These are phyloP conservation scores for Pochonia chlamydosporia DNA, from an alignment of 2,329 filamentous ascomycete genomes.

Conservation along the genomic window DNA sequence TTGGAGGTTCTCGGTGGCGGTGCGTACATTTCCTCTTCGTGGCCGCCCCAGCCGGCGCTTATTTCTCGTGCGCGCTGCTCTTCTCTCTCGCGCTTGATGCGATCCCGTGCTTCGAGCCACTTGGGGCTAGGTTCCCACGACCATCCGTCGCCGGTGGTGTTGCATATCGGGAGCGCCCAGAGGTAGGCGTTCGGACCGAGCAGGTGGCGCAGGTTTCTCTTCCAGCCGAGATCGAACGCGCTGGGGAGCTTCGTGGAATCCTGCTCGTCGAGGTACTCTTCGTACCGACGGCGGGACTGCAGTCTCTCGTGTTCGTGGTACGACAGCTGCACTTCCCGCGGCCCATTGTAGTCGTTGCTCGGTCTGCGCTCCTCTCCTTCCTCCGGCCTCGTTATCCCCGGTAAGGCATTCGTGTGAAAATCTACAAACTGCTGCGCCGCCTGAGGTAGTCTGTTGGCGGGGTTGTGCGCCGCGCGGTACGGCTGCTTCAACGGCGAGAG, in stretches of 20 bases:
- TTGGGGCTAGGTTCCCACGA: slow-evolving; percentile 78
- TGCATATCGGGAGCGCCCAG: slow-evolving; percentile 78
- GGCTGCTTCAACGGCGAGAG: slow-evolving; percentile 71
- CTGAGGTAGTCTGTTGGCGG: slow-evolving; percentile 41
- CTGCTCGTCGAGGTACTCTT: slow-evolving; percentile 80
- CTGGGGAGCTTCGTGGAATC: slow-evolving; percentile 85
- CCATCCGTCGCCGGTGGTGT: slow-evolving; percentile 90
- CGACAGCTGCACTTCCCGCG: slow-evolving; percentile 38
- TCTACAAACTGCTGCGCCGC: slow-evolving; percentile 70
- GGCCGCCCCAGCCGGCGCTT: slow-evolving; percentile 60
- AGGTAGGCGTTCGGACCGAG: slow-evolving; percentile 68
- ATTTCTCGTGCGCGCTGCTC: slow-evolving; percentile 58
- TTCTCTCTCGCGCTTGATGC: slow-evolving; percentile 50
- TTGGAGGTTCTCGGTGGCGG: slow-evolving; percentile 23
- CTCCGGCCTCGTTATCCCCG: slow-evolving; percentile 73
- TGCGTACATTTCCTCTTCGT: slow-evolving; percentile 12
- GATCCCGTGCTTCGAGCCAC: slow-evolving; percentile 69
- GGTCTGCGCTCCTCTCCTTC: slow-evolving; percentile 63
- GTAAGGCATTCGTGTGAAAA: slow-evolving; percentile 74
- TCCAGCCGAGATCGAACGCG: slow-evolving; percentile 86
- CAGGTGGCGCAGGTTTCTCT: slow-evolving; percentile 71
- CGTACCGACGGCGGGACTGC: slow-evolving; percentile 49
- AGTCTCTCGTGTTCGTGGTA: slow-evolving; percentile 52
- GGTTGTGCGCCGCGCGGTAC: slow-evolving; percentile 55
- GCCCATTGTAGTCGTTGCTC: slow-evolving; percentile 21